These are phyloP conservation scores for Thielaviopsis ethacetica DNA, from an alignment of 2,329 filamentous ascomycete species.

Conservation along the genomic window DNA sequence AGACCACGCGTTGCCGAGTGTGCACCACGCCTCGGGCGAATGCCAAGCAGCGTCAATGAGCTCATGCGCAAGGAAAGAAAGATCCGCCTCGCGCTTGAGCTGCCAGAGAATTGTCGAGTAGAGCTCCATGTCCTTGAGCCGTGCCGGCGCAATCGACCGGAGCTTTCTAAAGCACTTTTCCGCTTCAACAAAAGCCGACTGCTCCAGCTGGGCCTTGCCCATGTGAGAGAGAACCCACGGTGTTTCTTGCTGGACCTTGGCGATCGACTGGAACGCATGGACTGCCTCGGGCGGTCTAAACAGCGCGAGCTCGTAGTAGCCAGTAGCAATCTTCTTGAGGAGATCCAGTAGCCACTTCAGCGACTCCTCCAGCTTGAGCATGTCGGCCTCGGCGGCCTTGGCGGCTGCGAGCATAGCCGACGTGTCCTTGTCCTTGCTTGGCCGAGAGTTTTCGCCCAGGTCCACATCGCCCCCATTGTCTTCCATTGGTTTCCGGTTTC, in stretches of 20 bases:
- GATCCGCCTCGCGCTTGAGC: conserved; percentile 75
- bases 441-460: conserved; percentile 38
- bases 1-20: conserved; percentile 87
- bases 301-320: conserved; percentile 60
- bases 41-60: conserved; percentile 74
- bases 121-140: conserved; percentile 89
- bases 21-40: conserved; percentile 91
- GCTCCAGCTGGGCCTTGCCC: conserved; percentile 82
- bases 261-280: conserved; percentile 53
- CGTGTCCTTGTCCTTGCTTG: conserved; percentile 7
- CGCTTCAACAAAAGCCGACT: conserved; percentile 69
- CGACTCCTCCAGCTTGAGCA: conserved; percentile 54
- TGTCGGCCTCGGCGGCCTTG: conserved; percentile 34
- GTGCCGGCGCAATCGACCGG: conserved; percentile 61
- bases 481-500: conserved; percentile 62
- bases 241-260: conserved; percentile 64
- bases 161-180: conserved; percentile 74
- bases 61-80: conserved; percentile 84
- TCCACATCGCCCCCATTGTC: conserved; percentile 55
- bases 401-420: not conserved
- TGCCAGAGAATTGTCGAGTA: conserved; percentile 99
- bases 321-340: conserved; percentile 64
- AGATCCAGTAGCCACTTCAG: conserved; percentile 63
- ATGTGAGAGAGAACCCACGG: conserved; percentile 88
- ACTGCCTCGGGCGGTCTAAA: conserved; percentile 69